phyloP scores from a whole-genome alignment of 306 rosid species.

The Trichosanthes truncata region DNA sequence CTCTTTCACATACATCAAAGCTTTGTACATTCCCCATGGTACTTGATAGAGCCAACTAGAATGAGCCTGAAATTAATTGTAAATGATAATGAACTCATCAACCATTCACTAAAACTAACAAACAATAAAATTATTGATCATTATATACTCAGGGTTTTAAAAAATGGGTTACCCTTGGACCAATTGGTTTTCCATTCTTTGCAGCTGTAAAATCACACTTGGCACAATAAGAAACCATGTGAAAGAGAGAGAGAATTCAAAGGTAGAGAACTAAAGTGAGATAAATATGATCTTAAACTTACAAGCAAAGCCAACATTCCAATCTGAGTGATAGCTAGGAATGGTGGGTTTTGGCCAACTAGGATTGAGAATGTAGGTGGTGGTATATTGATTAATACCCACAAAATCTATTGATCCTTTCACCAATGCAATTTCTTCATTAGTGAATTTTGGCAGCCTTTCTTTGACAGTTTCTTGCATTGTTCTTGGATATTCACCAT shows the following conservation, averaged over 20 bases:
- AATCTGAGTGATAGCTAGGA: constrained; percentile 64
- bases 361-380: constrained; percentile 55
- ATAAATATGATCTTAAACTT: constrained; percentile 11
- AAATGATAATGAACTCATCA: too few relatives aligned
- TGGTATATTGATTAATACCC: constrained; percentile 79
- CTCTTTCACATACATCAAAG: constrained; percentile 61
- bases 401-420: constrained; percentile 73
- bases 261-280: neutral
- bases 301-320: constrained; percentile 84
- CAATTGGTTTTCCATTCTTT: constrained; percentile 71
- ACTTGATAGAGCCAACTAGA: constrained; percentile 79
- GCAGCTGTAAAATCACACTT: constrained; percentile 31
- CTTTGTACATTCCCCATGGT: constrained; percentile 90
- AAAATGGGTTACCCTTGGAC: constrained; percentile 45
- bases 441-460: constrained; percentile 77
- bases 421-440: constrained; percentile 64
- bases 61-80: constrained; percentile 41
- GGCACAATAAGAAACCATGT: neutral
- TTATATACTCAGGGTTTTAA: too few relatives aligned
- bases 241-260: neutral
- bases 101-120: too few relatives aligned
- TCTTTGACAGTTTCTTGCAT: constrained; percentile 61
- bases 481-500: constrained; percentile 86
- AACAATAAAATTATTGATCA: too few relatives aligned
- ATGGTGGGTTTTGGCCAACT: constrained; percentile 31